Base-by-base conservation (phyloP, 2,329 filamentous ascomycete species). In the Fusarium metavorans region DNA sequence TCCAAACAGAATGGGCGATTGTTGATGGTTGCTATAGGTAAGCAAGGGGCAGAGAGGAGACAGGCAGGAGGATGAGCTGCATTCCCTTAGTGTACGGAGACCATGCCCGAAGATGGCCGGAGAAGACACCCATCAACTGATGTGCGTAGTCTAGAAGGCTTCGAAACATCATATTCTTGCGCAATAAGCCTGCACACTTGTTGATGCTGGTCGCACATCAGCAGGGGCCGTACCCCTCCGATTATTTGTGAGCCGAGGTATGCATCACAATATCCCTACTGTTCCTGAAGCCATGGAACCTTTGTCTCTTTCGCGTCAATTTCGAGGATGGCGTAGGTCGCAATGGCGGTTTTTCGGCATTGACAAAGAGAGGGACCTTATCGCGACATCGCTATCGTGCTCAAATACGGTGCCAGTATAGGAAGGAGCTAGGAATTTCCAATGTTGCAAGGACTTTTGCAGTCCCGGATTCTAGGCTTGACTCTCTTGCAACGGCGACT, bases 401-500 rank as follows among this genome's bases (percentile, higher is more conserved):
- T 45, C 3, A 34, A 30, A n/a, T 45, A 23, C 18, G 34, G 35
- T 68, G 48, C 65, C 72, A 34, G 63, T 70, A 67, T 78, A 72
- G 74, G 72, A 77, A 76, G 76, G 74, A 72, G 72, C 66, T 54
- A 23, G 27, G 23, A 68, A 43, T 37, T 45, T 30, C 41, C 34
- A 45, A 58, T 35, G 59, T 56, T 50, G 66, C 16, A 75, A 62
- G 75, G 35, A 73, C 73, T 75, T 75, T 77, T 77, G 74, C 57
- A 48, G 35, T 8, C 32, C 23, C 20, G 27, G 48, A 11, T 10
- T 56, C 8, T 50, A 59, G 64, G 34, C 37, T 32, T 48, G 34
- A 57, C 30, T 66, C 56, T 48, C 63, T 50, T 57, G 61, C 37
- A 65, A 61, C 57, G 50, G 56, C 50, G 48, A 59, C 52, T 54